Percentiles rank a stretch among this genome's conserved stretches.
Conservation (phyloP, 495 filamentous ascomycete genomes). For the Aspergillus ellipticus region DNA sequence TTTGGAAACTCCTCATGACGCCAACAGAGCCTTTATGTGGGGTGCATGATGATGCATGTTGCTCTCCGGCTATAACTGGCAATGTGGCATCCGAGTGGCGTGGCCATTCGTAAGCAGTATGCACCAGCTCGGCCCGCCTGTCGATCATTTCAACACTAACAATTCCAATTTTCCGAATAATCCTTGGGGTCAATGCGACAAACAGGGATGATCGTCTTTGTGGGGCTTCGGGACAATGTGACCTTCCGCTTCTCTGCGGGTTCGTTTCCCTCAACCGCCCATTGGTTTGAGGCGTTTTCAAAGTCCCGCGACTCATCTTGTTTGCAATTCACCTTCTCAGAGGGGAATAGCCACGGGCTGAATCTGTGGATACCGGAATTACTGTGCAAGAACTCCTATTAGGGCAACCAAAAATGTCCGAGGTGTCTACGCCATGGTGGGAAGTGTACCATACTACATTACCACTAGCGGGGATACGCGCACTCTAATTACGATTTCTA, state of each 20-base stretch:
- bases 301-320: neutral
- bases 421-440: neutral
- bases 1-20: too few relatives aligned
- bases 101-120: neutral
- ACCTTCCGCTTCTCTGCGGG: neutral
- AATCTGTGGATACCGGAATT: neutral
- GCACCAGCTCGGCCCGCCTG: neutral
- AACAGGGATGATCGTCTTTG: neutral
- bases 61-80: neutral
- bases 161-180: neutral
- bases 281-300: neutral
- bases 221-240: neutral
- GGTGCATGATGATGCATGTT: neutral
- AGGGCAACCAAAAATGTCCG: neutral
- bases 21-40: too few relatives aligned
- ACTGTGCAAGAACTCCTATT: neutral
- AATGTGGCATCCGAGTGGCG: neutral
- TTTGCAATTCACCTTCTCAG: neutral
- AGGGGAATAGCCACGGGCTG: neutral
- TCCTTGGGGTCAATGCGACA: neutral
- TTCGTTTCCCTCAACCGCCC: neutral
- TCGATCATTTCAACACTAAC: neutral
- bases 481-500: neutral
- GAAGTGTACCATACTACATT: neutral
- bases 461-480: neutral